Evolutionary conservation across 768 basidiomycete genomes (phyloP), one percentile per base, ranked within the genome.

Genomic region (Hygrophorus pudorinus): DNA sequence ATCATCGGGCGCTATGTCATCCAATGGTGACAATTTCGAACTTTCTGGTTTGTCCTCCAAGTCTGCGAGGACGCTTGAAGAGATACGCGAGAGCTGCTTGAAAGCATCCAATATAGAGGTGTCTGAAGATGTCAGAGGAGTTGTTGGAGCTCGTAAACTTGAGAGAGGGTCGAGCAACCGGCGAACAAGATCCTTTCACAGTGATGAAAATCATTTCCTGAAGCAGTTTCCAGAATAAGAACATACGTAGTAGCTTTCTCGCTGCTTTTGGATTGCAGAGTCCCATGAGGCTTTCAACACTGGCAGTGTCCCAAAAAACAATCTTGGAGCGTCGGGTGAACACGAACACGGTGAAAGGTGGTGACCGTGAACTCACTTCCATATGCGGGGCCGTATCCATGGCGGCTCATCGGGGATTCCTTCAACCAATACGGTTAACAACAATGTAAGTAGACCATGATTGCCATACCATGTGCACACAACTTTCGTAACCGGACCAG

Each of bases 361-460:
- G 34, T 4, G 42, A 27, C 38, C 20, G 12, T 31, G 5, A 24
- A 63, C 79, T 57, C 49, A 84, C 85, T 76, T 84, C 85, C 85
- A 88, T 53, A 84, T 68, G 34, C 81, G 71, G 21, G 85, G 81
- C 33, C 85, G 73, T 50, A 87, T 66, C 82, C 84, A 87, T 4
- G 71, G 62, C 34, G 85, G 85, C 52, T 81, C 71, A 51, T 83
- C 76, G 39, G 85, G 81, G 37, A 87, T 72, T 46, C 85, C 85
- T 87, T 48, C 13, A 33, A 30, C 36, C 41, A 45, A 41, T 32
- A 49, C 55, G 21, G 50, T 24, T 35, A 36, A 21, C 21, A 48
- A 47, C 41, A 48, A 33, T 18, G 35, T 34, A 16, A 29, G 29
- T 35, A n/a, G 31, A n/a, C 41, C 37, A 39, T 20, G 21, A 27